A percentile compares a stretch with the other conserved stretches of the same genome.
Conservation (phyloP, 345 rosid species). For the Eucalyptus microcorys region DNA sequence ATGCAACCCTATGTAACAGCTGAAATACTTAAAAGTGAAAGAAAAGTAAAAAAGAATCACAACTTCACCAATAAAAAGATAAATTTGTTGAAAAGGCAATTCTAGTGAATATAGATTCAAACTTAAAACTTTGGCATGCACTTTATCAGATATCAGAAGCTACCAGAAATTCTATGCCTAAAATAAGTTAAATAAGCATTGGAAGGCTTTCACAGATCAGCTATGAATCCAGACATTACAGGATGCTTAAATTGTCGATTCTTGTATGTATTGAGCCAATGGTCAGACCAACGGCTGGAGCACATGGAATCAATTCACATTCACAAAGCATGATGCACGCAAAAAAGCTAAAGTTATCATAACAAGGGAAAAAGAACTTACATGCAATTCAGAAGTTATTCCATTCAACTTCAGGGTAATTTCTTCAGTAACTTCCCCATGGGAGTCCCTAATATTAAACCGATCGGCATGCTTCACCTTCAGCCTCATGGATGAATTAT, state of each 20-base stretch:
- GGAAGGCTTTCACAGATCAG: neutral
- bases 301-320: neutral
- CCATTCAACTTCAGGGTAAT: constrained; percentile 34
- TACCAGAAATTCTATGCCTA: neutral
- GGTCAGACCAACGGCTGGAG: neutral
- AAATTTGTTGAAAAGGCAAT: neutral
- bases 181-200: neutral
- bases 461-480: constrained; percentile 50
- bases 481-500: constrained; percentile 25
- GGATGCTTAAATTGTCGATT: neutral
- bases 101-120: neutral
- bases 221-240: neutral
- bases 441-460: constrained; percentile 25
- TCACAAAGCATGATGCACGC: neutral
- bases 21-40: neutral
- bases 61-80: neutral
- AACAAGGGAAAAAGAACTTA: neutral
- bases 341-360: neutral
- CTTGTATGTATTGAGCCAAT: neutral
- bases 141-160: neutral
- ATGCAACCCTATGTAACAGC: neutral
- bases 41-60: neutral
- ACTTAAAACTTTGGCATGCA: neutral
- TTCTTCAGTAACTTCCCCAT: constrained; percentile 27
- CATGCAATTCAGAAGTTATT: constrained; percentile 20